These are phyloP conservation scores for Emydomyces testavorans DNA, from an alignment of 2,329 filamentous ascomycete genomes.

Conservation along the genomic window DNA sequence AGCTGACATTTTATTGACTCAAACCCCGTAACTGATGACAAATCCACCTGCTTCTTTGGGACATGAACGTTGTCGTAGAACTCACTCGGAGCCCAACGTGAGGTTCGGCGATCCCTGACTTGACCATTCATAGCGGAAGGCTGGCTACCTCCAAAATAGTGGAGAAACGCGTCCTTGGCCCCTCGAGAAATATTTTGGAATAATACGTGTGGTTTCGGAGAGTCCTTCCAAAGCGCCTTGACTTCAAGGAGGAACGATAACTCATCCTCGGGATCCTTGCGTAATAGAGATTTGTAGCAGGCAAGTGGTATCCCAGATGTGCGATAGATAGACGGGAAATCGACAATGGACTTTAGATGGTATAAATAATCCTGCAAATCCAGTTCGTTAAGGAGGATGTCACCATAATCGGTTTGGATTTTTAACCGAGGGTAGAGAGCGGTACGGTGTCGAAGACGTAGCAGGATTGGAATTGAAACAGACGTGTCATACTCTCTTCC, in stretches of 20 bases:
- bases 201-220: conserved; percentile 20
- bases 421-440: not conserved
- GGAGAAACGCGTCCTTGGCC: conserved; percentile 20
- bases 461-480: not conserved
- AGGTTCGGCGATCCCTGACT: no score
- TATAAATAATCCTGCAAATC: not conserved
- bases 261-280: conserved; percentile 13
- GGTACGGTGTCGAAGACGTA: not conserved
- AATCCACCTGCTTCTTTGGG: conserved; percentile 25
- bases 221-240: conserved; percentile 28
- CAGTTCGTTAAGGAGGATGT: not conserved
- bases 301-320: conserved; percentile 18
- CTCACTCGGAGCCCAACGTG: conserved; percentile 26
- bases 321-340: conserved; percentile 17
- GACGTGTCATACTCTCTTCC: not conserved
- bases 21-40: conserved; percentile 28
- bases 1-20: conserved; percentile 29
- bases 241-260: conserved; percentile 24
- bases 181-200: conserved; percentile 15
- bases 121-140: not conserved
- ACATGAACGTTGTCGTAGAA: conserved; percentile 41
- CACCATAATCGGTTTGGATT: not conserved
- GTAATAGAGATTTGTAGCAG: conserved; percentile 27
- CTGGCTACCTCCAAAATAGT: conserved; percentile 19
- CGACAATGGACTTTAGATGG: not conserved